These are phyloP conservation scores for Rugosomyces carneus DNA, from an alignment of 1,284 basidiomycete genomes.

Conservation along the genomic window DNA sequence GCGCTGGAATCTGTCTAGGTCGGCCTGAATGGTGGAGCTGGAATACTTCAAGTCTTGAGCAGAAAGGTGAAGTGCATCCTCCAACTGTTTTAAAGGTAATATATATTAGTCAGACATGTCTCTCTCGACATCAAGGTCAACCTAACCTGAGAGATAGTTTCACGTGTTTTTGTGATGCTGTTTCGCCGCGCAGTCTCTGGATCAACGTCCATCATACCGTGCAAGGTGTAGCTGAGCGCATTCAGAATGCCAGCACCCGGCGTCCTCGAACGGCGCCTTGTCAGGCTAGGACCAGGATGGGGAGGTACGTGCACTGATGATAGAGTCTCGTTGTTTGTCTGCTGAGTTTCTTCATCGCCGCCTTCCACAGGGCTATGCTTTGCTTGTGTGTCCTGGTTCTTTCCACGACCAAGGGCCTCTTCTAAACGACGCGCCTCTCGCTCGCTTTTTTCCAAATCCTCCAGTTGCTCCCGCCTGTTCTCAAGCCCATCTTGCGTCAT, in stretches of 20 bases:
- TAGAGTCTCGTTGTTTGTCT: conserved; percentile 21
- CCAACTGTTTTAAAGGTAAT: conserved; percentile 58
- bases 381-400: conserved; percentile 24
- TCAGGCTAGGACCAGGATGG: conserved; percentile 68
- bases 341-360: conserved; percentile 23
- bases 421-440: conserved; percentile 86
- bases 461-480: conserved; percentile 80
- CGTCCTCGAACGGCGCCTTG: conserved; percentile 43
- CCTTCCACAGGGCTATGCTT: conserved; percentile 24
- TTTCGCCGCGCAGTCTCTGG: conserved; percentile 93
- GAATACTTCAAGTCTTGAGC: conserved; percentile 94
- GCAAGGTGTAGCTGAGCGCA: conserved; percentile 90
- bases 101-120: neutral
- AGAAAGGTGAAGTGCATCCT: conserved; percentile 85
- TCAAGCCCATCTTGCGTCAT: conserved; percentile 92
- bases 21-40: conserved; percentile 93
- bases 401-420: conserved; percentile 71
- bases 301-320: conserved; percentile 55
- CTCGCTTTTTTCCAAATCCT: conserved; percentile 90
- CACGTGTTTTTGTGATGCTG: conserved; percentile 89
- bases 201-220: conserved; percentile 98
- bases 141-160: conserved; percentile 86
- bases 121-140: neutral
- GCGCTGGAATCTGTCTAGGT: conserved; percentile 96
- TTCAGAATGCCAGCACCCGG: conserved; percentile 86